Base-by-base conservation (phyloP, 176 grass and related monocot species). In the Elaeis guineensis region DNA sequence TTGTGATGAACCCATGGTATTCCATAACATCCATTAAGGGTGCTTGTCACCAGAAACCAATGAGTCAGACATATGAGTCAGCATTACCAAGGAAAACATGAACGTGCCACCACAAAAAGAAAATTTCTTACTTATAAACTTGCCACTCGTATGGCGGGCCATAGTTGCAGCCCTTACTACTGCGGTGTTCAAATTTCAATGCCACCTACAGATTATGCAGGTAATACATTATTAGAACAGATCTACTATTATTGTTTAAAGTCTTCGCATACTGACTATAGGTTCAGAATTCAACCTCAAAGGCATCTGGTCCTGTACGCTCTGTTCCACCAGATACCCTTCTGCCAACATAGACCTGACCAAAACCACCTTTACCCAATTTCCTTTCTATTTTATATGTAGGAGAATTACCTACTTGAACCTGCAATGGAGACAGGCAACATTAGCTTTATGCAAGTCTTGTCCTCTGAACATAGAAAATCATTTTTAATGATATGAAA, bases 71-170 rank as follows among this genome's bases (percentile, higher is more conserved):
- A 44, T 12, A 44, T 11, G 1, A 44, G 35, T 44, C 14, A 44
- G 35, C 35, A 12, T 44, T 44, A 44, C 14, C 35, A 44, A 44
- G 9, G 35, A 9, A 44, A 44, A 44, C 35, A 66, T 50, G 16
- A 75, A 67, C 17, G 7, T 58, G 62, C 35, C 3, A 3, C 35
- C 9, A 44, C 8, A 49, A 75, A 17, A 25, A 35, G 39, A 71
- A 65, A 53, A 49, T 19, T 52, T 62, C 64, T 81, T 96, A 96
- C 92, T 80, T 90, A 58, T 96, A 90, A 57, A 96, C 92, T 62
- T 90, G 86, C 92, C 92, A 96, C 78, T 96, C 92, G 63, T 96
- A 96, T 63, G 92, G 92, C 73, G 92, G 92, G 35, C 92, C 92
- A 75, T 85, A 90, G 68, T 82, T 96, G 80, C 92, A 96, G 49